Base-by-base conservation (phyloP, 768 basidiomycete genomes). In the Candolleomyces aberdarensis region DNA sequence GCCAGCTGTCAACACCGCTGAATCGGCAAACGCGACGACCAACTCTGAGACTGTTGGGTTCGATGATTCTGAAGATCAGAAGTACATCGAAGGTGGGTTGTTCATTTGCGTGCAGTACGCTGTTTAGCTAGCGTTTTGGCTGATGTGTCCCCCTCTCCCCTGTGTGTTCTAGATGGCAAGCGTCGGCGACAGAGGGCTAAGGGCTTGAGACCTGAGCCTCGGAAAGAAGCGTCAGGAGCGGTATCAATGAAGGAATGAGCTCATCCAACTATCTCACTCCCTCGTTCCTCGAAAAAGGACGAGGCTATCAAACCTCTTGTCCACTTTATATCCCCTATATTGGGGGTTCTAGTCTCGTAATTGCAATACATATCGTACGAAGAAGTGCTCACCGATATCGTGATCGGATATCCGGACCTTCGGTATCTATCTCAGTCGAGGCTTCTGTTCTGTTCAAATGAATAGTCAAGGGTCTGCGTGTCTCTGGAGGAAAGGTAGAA, bases 21-120 rank as follows among this genome's bases (percentile, higher is more conserved):
- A 67, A 40, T 63, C 64, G 29, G 66, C 63, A 20, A 70, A 68
- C 17, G 71, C 15, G 15, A 20, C 19, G 44, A 46, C 44, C 44
- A 20, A 8, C 40, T 22, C 44, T 26, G 70, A 72, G 56, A 83
- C 80, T 61, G 67, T 78, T 53, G 79, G 72, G 19, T 96, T 95
- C 69, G 82, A 92, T 71, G 84, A 85, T 0, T 89, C 85, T 10
- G 93, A 90, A 70, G 94, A 96, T 72, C 76, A 76, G 64, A 80
- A 80, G 14, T 88, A 91, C 67, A 86, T 98, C 61, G 81, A 91
- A 75, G 92, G 94, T 94, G 66, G 64, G 89, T 76, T 49, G n/a
- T 41, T 65, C 52, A 40, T 52, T 54, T 63, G 63, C 19, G 49
- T 31, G 59, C 1, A 26, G 26, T 3, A 3, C 26, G 26, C 26